A percentile compares a stretch with the other conserved stretches of the same genome.
phyloP scores from a whole-genome alignment of 2,329 filamentous ascomycete genomes.

The Xylaria sp. region DNA sequence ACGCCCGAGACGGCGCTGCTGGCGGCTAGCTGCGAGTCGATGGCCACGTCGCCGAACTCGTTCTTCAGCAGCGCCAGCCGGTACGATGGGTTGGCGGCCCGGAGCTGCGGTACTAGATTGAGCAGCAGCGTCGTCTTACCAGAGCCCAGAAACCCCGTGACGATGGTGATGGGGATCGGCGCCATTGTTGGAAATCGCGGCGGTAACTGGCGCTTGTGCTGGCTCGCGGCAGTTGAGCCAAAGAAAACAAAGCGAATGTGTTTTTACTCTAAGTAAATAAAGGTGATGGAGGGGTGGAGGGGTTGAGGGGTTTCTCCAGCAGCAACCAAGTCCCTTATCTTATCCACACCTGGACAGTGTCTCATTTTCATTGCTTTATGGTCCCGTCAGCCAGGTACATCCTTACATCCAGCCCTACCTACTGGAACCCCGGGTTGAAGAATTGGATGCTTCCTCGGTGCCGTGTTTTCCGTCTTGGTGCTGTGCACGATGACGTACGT shows the following conservation, averaged over 20 bases:
- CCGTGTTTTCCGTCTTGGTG: slow-evolving; percentile 16
- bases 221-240: not conserved
- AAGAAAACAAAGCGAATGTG: not conserved
- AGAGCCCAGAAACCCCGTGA: slow-evolving; percentile 95
- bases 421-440: too few relatives aligned
- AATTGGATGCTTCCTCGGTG: slow-evolving; percentile 1
- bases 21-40: slow-evolving; percentile 91
- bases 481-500: slow-evolving; percentile 26
- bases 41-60: slow-evolving; percentile 93
- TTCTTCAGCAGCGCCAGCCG: slow-evolving; percentile 96
- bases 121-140: slow-evolving; percentile 97
- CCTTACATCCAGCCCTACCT: too few relatives aligned
- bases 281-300: slow-evolving; percentile 26
- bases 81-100: slow-evolving; percentile 76
- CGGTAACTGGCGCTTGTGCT: not conserved
- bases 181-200: slow-evolving; percentile 57
- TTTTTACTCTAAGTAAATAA: not conserved
- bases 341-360: not conserved
- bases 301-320: slow-evolving; percentile 29
- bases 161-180: slow-evolving; percentile 88
- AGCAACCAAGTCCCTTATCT: slow-evolving; percentile 5
- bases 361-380: not conserved
- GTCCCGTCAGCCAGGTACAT: too few relatives aligned
- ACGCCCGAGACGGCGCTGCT: slow-evolving; percentile 87
- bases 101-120: slow-evolving; percentile 90